Percentiles rank a stretch among this genome's conserved stretches.
phyloP scores from a whole-genome alignment of 768 basidiomycete genomes.

The Tylopilus sp. region DNA sequence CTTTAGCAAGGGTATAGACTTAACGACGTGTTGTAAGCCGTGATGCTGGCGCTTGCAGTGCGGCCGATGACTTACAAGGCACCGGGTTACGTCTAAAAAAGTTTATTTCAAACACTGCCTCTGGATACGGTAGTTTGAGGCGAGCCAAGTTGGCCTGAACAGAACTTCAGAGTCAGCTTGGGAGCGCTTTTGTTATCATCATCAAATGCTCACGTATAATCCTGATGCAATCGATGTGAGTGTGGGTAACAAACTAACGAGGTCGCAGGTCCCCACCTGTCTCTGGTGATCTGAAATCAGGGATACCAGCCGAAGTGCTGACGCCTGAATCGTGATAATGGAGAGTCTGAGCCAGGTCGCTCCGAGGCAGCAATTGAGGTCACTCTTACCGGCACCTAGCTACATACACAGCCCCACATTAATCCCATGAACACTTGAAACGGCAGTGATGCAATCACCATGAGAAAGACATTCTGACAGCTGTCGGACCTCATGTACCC shows the following conservation, averaged over 20 bases:
- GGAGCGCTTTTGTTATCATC: background rate
- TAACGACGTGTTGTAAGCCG: background rate
- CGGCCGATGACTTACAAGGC: constrained; percentile 53
- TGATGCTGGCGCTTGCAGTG: background rate
- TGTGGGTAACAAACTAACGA: background rate
- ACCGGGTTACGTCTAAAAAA: constrained; percentile 80
- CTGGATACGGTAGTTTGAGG: constrained; percentile 83
- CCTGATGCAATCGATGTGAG: constrained; percentile 8
- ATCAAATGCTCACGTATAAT: constrained; percentile 26
- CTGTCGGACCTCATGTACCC: constrained; percentile 65
- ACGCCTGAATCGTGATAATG: constrained; percentile 62
- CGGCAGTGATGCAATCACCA: constrained; percentile 44
- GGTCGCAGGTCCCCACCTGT: constrained; percentile 53
- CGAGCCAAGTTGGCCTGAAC: constrained; percentile 70
- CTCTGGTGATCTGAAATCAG: constrained; percentile 84
- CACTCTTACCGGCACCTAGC: constrained; percentile 63
- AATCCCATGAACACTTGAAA: constrained; percentile 2
- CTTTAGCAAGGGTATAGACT: constrained; percentile 92
- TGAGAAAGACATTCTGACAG: constrained; percentile 68
- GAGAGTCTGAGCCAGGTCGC: constrained; percentile 1
- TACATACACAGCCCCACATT: constrained; percentile 22
- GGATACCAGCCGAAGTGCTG: constrained; percentile 70
- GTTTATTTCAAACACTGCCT: constrained; percentile 91
- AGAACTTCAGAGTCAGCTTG: background rate
- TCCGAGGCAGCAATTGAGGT: background rate